Evolutionary conservation across 2,329 filamentous ascomycete genomes (phyloP).

Genomic region (Trichoderma arundinaceum): DNA sequence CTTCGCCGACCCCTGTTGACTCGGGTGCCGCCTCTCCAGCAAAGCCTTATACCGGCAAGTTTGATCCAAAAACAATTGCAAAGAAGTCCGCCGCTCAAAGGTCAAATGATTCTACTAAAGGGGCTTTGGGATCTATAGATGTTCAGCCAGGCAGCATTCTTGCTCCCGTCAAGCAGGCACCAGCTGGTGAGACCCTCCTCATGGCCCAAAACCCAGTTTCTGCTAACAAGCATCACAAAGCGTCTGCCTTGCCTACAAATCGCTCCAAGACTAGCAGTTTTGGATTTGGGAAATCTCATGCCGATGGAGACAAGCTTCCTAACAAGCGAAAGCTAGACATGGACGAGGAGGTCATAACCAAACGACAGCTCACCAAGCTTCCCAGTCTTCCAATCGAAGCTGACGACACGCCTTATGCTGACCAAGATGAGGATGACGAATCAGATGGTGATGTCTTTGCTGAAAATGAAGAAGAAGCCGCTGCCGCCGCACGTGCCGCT

Average conservation of each 20-base stretch:
- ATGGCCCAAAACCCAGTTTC: neutral
- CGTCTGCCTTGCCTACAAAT: conserved; percentile 67
- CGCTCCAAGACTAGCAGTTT: conserved; percentile 81
- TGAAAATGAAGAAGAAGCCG: conserved; percentile 84
- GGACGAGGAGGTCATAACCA: conserved; percentile 84
- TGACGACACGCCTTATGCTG: conserved; percentile 64
- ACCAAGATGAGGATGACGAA: conserved; percentile 71
- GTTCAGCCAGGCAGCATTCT: conserved; percentile 47
- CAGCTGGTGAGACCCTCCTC: conserved; percentile 46
- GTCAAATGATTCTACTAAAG: conserved; percentile 58
- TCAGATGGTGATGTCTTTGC: conserved; percentile 78
- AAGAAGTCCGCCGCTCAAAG: conserved; percentile 74
- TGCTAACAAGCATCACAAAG: conserved; percentile 42
- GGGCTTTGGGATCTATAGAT: conserved; percentile 55
- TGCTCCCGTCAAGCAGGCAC: conserved; percentile 42
- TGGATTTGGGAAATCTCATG: conserved; percentile 73
- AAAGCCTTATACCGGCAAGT: conserved; percentile 74
- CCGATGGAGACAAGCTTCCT: conserved; percentile 68
- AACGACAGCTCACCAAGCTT: conserved; percentile 89
- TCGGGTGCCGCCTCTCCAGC: conserved; percentile 58
- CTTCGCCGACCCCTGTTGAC: conserved; percentile 53
- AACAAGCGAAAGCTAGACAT: conserved; percentile 80
- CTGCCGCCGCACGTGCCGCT: conserved; percentile 81
- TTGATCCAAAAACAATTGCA: conserved; percentile 83
- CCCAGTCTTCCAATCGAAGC: conserved; percentile 74